Base-by-base conservation (phyloP, 2,329 filamentous ascomycete species). In the Escovopsis weberi region DNA sequence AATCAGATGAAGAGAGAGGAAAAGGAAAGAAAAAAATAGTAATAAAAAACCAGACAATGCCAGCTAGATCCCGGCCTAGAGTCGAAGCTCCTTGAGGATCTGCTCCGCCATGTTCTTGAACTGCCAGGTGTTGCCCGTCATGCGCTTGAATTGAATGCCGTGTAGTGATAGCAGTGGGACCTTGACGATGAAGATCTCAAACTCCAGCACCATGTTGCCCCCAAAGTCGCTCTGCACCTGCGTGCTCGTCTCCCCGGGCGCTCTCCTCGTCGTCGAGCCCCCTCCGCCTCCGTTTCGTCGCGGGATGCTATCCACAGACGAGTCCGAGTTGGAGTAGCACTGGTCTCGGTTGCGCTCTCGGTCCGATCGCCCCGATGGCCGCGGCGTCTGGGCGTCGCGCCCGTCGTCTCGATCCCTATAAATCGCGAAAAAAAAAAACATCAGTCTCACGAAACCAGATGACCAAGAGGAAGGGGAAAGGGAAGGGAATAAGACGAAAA, bases 31-130 rank as follows among this genome's bases (percentile, higher is more conserved):
- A n/a, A 35, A 46, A 46, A 4, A 35, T 8, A 35, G 6, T n/a
- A 41, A 23, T 26, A 26, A 28, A 28, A 9, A 9, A 28, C 5
- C 26, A 28, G 9, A 28, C 9, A 5, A 42, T 42, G 39, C 41
- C 33, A 35, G 37, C 38, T 9, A 28, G 26, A 28, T 28, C 26
- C 9, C 26, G 39, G 43, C 47, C 67, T 65, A 94, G 48, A 96
- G 72, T 57, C 80, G 79, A 51, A 98, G 66, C 59, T 91, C 87
- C 56, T 82, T 78, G 52, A 98, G 68, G 54, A 98, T 95, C 54
- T 87, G 87, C 62, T 94, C 88, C 33, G 91, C 91, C 87, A 96
- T 93, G 56, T 85, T 89, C 69, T 95, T 94, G 66, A 94, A 98
- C 62, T 95, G 88, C 88, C 89, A 96, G 45, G 91, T 96, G 46